A percentile compares a stretch with the other conserved stretches of the same genome.
These are phyloP conservation scores for Fusarium mangiferae DNA, from an alignment of 2,329 filamentous ascomycete species.

Conservation along the genomic window DNA sequence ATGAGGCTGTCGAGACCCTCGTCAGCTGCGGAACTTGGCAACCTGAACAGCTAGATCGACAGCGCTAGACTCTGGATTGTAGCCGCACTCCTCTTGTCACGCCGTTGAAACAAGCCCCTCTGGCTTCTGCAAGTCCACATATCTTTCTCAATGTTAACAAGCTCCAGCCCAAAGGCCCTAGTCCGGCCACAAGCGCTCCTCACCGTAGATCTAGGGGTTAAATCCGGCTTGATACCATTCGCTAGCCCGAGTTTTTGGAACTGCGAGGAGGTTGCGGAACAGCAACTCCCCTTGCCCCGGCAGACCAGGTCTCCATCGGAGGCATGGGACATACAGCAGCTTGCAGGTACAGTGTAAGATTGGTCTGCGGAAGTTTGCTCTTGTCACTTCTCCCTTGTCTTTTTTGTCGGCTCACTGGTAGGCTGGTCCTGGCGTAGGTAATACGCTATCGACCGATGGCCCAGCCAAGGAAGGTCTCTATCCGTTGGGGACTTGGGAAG, in stretches of 20 bases:
- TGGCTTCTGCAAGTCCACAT: constrained; percentile 17
- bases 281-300: constrained; percentile 35
- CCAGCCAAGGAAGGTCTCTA: constrained; percentile 6
- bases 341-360: constrained; percentile 16
- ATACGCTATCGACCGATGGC: constrained; percentile 25
- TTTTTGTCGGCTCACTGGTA: constrained; percentile 5
- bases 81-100: constrained; percentile 29
- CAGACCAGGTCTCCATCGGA: constrained; percentile 26
- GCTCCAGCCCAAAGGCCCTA: constrained; percentile 30
- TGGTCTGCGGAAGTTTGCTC: constrained; percentile 14
- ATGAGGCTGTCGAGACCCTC: background rate
- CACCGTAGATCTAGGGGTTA: constrained; percentile 39
- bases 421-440: constrained; percentile 9
- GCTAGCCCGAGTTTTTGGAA: constrained; percentile 40
- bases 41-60: constrained; percentile 11
- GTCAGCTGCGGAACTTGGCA: background rate
- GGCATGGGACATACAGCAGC: background rate
- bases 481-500: constrained; percentile 4
- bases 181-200: constrained; percentile 33
- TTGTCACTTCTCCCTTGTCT: constrained; percentile 30
- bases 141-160: constrained; percentile 14
- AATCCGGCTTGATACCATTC: constrained; percentile 34
- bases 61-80: constrained; percentile 24
- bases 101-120: constrained; percentile 38
- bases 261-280: constrained; percentile 31